These are phyloP conservation scores for Colletotrichum liriopes DNA, from an alignment of 2,329 filamentous ascomycete genomes.

Conservation along the genomic window DNA sequence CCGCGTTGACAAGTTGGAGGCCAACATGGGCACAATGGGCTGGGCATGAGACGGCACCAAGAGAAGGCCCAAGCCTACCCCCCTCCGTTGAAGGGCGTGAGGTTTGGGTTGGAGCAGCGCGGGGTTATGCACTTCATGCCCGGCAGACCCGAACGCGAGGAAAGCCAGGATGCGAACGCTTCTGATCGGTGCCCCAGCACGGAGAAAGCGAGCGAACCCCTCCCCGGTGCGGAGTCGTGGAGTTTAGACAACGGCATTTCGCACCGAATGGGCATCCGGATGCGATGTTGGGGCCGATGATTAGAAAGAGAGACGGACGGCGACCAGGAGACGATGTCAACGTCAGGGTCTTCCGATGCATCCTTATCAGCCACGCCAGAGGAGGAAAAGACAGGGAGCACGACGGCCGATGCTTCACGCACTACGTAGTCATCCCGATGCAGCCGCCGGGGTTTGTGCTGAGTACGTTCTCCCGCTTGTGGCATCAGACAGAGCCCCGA, in stretches of 20 bases:
- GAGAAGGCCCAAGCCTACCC: conserved; percentile 13
- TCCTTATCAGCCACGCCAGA: not conserved
- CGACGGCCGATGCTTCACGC: too few species aligned
- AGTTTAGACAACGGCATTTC: conserved; percentile 1
- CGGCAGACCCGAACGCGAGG: conserved; percentile 12
- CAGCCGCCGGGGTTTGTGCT: not conserved
- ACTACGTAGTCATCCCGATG: not conserved
- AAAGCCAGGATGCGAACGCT: not conserved
- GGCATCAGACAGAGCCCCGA: not conserved
- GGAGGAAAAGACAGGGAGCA: not conserved
- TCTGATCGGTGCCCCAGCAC: conserved; percentile 1
- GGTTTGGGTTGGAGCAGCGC: conserved; percentile 7
- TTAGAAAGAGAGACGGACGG: not conserved
- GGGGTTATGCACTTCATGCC: conserved; percentile 26
- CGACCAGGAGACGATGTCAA: conserved; percentile 18
- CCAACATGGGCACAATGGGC: not conserved
- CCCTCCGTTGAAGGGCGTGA: not conserved
- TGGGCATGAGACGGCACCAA: conserved; percentile 35
- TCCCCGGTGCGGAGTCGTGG: conserved; percentile 11
- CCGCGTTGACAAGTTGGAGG: conserved; percentile 13
- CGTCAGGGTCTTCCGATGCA: not conserved
- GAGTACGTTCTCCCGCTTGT: not conserved
- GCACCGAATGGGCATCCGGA: conserved; percentile 11
- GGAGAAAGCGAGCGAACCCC: not conserved
- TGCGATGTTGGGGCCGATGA: conserved; percentile 1